Percentiles rank a stretch among this genome's conserved stretches.
These are phyloP conservation scores for Wickerhamomyces xylosicus DNA, from an alignment of 805 yeast species.

Conservation along the genomic window DNA sequence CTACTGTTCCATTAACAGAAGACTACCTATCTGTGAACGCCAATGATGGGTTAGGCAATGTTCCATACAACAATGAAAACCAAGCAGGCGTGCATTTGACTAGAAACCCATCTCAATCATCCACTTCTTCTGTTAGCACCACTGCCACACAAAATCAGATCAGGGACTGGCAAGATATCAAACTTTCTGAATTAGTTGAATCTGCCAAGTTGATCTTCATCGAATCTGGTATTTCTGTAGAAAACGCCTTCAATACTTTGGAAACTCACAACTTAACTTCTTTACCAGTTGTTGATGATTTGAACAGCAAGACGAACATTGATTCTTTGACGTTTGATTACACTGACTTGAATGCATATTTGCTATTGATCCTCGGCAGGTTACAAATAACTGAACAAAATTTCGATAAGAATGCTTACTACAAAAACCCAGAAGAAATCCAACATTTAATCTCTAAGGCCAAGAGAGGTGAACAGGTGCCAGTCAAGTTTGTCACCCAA, in stretches of 20 bases:
- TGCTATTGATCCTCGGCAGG: conserved; percentile 76
- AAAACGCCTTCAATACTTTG: conserved; percentile 77
- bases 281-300: conserved; percentile 60
- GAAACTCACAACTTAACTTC: conserved; percentile 69
- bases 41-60: background rate
- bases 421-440: conserved; percentile 28
- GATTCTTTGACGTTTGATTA: conserved; percentile 85
- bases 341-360: conserved; percentile 79
- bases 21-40: background rate
- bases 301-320: conserved; percentile 31
- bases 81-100: background rate
- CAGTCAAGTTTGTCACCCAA: conserved; percentile 79
- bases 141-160: background rate
- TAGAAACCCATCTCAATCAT: conserved; percentile 19
- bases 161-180: conserved; percentile 72
- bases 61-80: background rate
- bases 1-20: conserved; percentile 36
- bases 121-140: conserved; percentile 60
- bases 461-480: conserved; percentile 80
- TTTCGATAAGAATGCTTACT: conserved; percentile 17
- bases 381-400: conserved; percentile 27
- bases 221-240: conserved; percentile 61
- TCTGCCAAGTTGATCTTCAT: conserved; percentile 66
- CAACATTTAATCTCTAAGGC: conserved; percentile 45
- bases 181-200: conserved; percentile 66